phyloP scores from a whole-genome alignment of 2,329 filamentous ascomycete genomes.

The Botryotinia globosa region DNA sequence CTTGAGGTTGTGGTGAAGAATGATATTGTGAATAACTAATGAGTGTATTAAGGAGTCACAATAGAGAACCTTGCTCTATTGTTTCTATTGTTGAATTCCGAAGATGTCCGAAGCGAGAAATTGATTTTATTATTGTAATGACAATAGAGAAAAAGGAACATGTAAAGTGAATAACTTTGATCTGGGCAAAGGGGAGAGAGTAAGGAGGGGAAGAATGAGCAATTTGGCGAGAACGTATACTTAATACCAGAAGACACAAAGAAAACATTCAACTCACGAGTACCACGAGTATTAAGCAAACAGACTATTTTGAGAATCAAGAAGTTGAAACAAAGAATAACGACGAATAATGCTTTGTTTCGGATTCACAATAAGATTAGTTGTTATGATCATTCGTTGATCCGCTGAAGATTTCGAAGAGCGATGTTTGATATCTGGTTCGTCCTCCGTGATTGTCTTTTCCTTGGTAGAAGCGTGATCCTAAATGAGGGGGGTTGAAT shows the following conservation, averaged over 20 bases:
- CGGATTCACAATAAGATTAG: background rate
- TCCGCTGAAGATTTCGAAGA: background rate
- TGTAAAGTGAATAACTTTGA: constrained; percentile 9
- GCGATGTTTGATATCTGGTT: background rate
- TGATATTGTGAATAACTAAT: constrained; percentile 13
- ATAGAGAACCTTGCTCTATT: constrained; percentile 17
- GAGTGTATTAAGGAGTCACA: constrained; percentile 6
- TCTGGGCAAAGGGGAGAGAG: background rate
- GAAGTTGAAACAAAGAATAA: background rate
- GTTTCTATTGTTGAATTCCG: constrained; percentile 11
- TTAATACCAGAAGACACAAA: constrained; percentile 6
- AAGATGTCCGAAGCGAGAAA: background rate
- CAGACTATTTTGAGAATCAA: constrained; percentile 13
- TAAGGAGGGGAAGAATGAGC: background rate
- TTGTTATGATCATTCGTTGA: background rate
- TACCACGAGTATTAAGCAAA: background rate
- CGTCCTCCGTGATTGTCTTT: background rate
- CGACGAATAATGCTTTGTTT: constrained; percentile 5
- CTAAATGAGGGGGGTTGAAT: background rate
- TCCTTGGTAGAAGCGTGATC: background rate
- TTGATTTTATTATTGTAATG: background rate
- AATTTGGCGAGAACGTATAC: background rate
- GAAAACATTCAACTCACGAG: background rate
- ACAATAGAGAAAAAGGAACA: constrained; percentile 4
- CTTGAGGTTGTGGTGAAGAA: background rate